phyloP scores from a whole-genome alignment of 805 yeast species.

The Limtongia smithiae region DNA sequence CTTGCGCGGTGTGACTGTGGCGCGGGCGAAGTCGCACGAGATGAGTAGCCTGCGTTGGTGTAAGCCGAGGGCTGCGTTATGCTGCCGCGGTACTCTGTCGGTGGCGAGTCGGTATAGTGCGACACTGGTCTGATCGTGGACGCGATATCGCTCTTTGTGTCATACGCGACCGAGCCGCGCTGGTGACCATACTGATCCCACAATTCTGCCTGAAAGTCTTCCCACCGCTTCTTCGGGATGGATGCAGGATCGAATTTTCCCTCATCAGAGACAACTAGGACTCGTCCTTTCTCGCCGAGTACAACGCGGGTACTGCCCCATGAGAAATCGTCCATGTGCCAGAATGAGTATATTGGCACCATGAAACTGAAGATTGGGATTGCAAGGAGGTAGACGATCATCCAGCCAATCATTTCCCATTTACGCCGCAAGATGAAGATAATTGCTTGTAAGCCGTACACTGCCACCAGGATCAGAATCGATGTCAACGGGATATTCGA shows the following conservation, averaged over 20 bases:
- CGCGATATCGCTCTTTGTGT: constrained; percentile 16
- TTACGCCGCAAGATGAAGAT: constrained; percentile 48
- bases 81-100: neutral
- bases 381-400: constrained; percentile 53
- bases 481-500: constrained; percentile 54
- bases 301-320: constrained; percentile 66
- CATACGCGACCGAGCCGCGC: constrained; percentile 15
- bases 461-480: constrained; percentile 51
- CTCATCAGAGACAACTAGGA: constrained; percentile 45
- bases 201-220: constrained; percentile 53
- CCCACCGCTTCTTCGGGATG: constrained; percentile 56
- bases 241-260: constrained; percentile 55
- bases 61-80: too few relatives aligned
- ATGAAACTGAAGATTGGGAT: constrained; percentile 58
- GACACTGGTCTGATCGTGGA: constrained; percentile 8
- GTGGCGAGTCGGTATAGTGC: constrained; percentile 5
- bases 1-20: neutral
- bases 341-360: constrained; percentile 55
- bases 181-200: constrained; percentile 35
- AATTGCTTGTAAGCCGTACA: constrained; percentile 56
- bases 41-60: too few relatives aligned
- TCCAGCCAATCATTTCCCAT: constrained; percentile 53
- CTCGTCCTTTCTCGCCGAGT: constrained; percentile 50
- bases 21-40: too few relatives aligned
- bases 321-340: constrained; percentile 65